These are phyloP conservation scores for Aspergillus sparsus DNA, from an alignment of 495 filamentous ascomycete genomes.

Conservation along the genomic window DNA sequence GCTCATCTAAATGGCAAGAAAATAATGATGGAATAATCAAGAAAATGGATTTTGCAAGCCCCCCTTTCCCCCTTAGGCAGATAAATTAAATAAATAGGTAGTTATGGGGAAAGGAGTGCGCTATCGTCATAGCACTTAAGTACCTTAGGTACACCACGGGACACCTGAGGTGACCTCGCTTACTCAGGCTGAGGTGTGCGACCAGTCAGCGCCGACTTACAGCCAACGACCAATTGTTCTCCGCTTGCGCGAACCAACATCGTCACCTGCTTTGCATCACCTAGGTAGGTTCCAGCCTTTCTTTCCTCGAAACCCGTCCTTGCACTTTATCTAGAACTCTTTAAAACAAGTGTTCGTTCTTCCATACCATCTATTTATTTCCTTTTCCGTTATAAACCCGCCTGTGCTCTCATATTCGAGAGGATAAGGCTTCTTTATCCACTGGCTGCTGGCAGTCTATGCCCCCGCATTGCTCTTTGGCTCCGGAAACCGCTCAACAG, in stretches of 20 bases:
- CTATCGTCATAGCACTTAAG: constrained; percentile 1
- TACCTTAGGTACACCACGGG: too few species aligned
- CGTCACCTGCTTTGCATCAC: constrained; percentile 23
- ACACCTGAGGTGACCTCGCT: constrained; percentile 12
- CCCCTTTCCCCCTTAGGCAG: too few species aligned
- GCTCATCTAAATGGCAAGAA: too few species aligned
- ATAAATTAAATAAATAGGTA: too few species aligned
- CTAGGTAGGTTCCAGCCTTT: constrained; percentile 26
- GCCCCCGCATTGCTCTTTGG: constrained; percentile 38
- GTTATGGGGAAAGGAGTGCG: not conserved
- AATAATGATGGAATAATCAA: too few species aligned
- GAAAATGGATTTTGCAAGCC: too few species aligned
- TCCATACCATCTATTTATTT: not conserved
- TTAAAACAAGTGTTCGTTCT: not conserved
- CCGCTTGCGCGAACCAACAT: constrained; percentile 26
- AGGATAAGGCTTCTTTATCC: too few species aligned
- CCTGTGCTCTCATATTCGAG: too few species aligned
- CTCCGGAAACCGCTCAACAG: constrained; percentile 13
- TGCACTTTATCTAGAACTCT: not conserved
- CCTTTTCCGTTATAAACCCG: not conserved
- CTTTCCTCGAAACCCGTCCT: constrained; percentile 16
- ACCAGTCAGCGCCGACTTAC: constrained; percentile 5
- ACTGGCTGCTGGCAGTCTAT: not conserved
- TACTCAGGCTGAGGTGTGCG: constrained; percentile 11
- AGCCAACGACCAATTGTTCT: constrained; percentile 11